Conservation (phyloP, 2,329 filamentous ascomycete species). For the Penicillium sclerotigenum region DNA sequence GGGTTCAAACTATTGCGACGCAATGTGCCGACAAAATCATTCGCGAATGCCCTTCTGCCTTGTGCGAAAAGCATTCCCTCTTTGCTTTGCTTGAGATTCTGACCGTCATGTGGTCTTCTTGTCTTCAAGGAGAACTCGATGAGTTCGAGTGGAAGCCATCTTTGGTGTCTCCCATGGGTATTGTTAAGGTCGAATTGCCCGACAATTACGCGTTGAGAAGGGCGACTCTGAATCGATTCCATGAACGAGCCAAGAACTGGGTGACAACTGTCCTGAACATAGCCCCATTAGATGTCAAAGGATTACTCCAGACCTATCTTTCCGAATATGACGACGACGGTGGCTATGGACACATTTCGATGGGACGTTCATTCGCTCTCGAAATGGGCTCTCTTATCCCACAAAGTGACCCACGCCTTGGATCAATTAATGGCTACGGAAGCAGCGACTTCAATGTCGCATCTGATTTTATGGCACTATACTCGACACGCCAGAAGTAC, state of each 20-base stretch:
- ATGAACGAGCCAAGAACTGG: slow-evolving; percentile 76
- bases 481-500: slow-evolving; percentile 95
- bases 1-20: slow-evolving; percentile 84
- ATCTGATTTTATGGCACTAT: slow-evolving; percentile 94
- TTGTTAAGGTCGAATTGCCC: slow-evolving; percentile 83
- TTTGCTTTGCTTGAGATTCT: slow-evolving; percentile 91
- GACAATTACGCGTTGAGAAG: slow-evolving; percentile 85
- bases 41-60: slow-evolving; percentile 75
- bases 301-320: slow-evolving; percentile 86
- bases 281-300: slow-evolving; percentile 90
- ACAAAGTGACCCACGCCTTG: slow-evolving; percentile 77
- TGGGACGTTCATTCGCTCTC: slow-evolving; percentile 89
- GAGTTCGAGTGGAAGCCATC: slow-evolving; percentile 83
- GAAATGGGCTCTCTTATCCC: slow-evolving; percentile 89
- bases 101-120: slow-evolving; percentile 92
- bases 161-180: slow-evolving; percentile 72
- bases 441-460: slow-evolving; percentile 80
- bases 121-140: slow-evolving; percentile 89
- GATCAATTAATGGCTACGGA: slow-evolving; percentile 71
- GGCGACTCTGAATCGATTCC: slow-evolving; percentile 72
- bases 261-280: slow-evolving; percentile 75
- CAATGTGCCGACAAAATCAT: slow-evolving; percentile 83
- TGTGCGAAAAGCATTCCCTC: slow-evolving; percentile 85
- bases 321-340: slow-evolving; percentile 93
- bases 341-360: slow-evolving; percentile 82